phyloP scores from a whole-genome alignment of 2,329 filamentous ascomycete species.

The Drechslerella dactyloides region DNA sequence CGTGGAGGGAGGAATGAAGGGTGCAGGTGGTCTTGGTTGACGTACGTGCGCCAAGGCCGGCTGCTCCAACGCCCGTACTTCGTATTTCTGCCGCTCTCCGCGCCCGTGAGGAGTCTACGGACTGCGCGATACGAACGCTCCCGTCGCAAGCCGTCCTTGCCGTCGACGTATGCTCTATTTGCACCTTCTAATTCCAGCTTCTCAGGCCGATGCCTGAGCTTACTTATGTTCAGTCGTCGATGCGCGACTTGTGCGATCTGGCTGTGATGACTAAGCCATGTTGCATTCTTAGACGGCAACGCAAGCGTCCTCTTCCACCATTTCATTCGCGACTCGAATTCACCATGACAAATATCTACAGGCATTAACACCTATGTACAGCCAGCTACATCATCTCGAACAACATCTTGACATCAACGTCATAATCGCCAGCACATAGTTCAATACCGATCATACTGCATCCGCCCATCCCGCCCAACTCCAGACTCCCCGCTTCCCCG shows the following conservation, averaged over 20 bases:
- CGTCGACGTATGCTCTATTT: no score
- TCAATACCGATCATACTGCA: no score
- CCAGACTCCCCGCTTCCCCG: no score
- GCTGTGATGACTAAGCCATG: background rate
- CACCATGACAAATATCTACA: no score
- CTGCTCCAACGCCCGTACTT: background rate
- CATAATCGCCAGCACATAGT: no score
- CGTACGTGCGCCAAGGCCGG: constrained; percentile 48
- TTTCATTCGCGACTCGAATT: no score
- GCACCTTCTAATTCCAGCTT: background rate
- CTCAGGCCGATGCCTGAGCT: background rate
- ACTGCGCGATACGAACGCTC: background rate
- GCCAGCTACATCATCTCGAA: no score
- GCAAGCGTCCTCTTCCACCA: background rate
- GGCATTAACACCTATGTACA: no score
- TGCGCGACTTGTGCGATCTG: background rate
- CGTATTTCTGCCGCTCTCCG: background rate
- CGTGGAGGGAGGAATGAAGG: constrained; percentile 6
- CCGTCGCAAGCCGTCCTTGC: no score
- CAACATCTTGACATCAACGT: no score
- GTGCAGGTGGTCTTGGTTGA: constrained; percentile 30
- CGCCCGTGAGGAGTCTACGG: background rate
- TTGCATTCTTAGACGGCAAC: background rate
- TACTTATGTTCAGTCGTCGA: background rate
- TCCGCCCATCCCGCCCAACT: no score